Evolutionary conservation across 139 green algal species (phyloP).

Genomic region (Chlamydomonas sphaeroides): DNA sequence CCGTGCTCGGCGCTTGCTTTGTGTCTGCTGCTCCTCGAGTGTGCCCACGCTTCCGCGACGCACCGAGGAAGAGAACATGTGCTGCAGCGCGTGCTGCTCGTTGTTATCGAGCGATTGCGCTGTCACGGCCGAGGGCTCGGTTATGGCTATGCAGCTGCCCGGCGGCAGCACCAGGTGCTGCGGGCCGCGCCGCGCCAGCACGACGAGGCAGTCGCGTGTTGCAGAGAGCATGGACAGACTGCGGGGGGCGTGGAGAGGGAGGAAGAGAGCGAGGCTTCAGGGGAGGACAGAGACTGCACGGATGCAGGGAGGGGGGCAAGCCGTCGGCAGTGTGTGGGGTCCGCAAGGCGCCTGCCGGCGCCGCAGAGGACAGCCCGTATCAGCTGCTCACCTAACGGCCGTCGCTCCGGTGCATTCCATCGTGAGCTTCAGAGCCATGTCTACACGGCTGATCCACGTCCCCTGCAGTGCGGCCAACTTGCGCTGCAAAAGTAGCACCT

Average conservation of each 20-base stretch:
- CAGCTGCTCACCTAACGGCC: too few relatives aligned
- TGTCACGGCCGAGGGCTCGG: constrained; percentile 3
- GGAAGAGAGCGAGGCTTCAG: background rate
- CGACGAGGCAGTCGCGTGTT: constrained; percentile 33
- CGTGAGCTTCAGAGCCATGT: constrained; percentile 7
- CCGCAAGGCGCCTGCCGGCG: too few relatives aligned
- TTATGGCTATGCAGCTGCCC: constrained; percentile 30
- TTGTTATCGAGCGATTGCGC: constrained; percentile 23
- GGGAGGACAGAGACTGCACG: too few relatives aligned
- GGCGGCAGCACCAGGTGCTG: constrained; percentile 37
- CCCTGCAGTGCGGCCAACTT: constrained; percentile 25
- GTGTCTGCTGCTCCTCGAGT: too few relatives aligned
- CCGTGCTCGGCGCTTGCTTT: too few relatives aligned
- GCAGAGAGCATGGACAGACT: constrained; percentile 19
- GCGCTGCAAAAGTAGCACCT: constrained; percentile 27
- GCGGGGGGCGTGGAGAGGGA: background rate
- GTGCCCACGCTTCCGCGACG: too few relatives aligned
- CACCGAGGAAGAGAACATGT: too few relatives aligned
- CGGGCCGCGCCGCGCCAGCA: constrained; percentile 27
- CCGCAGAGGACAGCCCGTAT: too few relatives aligned
- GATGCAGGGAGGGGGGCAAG: too few relatives aligned
- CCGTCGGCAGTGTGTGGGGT: too few relatives aligned
- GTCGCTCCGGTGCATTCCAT: constrained; percentile 25
- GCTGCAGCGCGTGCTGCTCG: constrained; percentile 31
- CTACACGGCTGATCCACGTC: constrained; percentile 33